These are phyloP conservation scores for Parmelia sp. DNA, from an alignment of 495 filamentous ascomycete genomes.

Conservation along the genomic window DNA sequence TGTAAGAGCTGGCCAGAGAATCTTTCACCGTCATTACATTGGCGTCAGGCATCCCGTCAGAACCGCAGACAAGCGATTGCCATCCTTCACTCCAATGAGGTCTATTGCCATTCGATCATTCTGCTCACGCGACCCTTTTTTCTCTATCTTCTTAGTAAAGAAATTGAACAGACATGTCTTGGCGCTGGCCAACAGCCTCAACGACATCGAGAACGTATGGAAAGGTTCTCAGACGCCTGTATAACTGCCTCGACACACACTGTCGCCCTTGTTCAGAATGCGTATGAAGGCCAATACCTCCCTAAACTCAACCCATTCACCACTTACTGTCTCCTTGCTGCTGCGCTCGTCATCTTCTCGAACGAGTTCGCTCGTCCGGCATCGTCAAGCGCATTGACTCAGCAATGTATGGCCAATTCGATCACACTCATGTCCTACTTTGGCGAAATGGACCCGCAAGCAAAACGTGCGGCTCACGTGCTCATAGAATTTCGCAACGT, in stretches of 20 bases:
- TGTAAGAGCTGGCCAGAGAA: slow-evolving; percentile 45
- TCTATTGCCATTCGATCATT: slow-evolving; percentile 69
- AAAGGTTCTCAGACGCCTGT: slow-evolving; percentile 63
- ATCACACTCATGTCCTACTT: slow-evolving; percentile 57
- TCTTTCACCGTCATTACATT: slow-evolving; percentile 41
- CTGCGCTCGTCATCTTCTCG: slow-evolving; percentile 59
- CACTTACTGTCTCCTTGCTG: slow-evolving; percentile 69
- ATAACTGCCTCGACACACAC: slow-evolving; percentile 64
- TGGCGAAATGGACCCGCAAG: slow-evolving; percentile 57
- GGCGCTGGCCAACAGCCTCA: slow-evolving; percentile 25
- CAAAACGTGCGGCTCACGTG: slow-evolving; percentile 57
- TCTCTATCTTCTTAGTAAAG: slow-evolving; percentile 46
- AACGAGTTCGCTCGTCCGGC: slow-evolving; percentile 60
- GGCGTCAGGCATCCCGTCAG: slow-evolving; percentile 42
- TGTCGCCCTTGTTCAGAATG: slow-evolving; percentile 53
- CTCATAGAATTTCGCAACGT: slow-evolving; percentile 55
- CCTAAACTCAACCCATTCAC: slow-evolving; percentile 62
- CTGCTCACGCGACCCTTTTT: slow-evolving; percentile 66
- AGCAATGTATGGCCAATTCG: slow-evolving; percentile 50
- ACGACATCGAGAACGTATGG: slow-evolving; percentile 43
- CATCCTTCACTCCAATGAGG: slow-evolving; percentile 59
- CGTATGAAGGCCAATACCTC: slow-evolving; percentile 53
- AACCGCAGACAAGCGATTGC: slow-evolving; percentile 53
- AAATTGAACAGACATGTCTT: slow-evolving; percentile 36
- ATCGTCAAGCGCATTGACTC: slow-evolving; percentile 50